Evolutionary conservation across 257 asterid genomes (phyloP).

Genomic region (Solanum chaucha): DNA sequence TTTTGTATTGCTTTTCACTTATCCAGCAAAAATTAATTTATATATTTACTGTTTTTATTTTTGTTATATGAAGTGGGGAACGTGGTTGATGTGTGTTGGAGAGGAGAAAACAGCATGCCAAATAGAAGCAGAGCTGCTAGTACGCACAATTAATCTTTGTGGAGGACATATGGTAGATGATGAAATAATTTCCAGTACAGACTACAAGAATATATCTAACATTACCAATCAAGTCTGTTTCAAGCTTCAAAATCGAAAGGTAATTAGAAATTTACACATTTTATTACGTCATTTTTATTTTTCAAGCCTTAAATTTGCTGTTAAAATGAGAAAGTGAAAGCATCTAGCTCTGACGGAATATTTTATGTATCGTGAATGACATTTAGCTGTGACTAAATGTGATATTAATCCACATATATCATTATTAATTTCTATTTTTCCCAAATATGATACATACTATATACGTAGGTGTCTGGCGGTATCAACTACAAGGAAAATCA

Average conservation of each 20-base stretch:
- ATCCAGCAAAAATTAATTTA: not conserved
- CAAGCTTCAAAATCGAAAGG: not conserved
- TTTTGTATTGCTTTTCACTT: not conserved
- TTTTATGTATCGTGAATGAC: no score
- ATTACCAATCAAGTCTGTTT: not conserved
- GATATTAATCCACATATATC: no score
- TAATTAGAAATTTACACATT: not conserved
- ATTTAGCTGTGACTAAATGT: no score
- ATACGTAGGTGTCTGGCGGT: no score
- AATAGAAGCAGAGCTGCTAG: constrained; percentile 30
- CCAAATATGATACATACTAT: no score
- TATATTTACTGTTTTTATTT: not conserved
- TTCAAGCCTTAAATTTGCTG: no score
- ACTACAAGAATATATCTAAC: not conserved
- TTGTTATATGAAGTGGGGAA: not conserved
- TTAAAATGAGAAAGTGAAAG: no score
- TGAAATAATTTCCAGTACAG: not conserved
- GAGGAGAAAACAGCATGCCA: not conserved
- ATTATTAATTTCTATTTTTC: no score
- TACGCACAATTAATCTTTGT: constrained; percentile 26
- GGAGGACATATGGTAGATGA: constrained; percentile 1
- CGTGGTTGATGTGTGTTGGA: not conserved
- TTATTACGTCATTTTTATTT: no score
- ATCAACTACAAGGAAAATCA: no score
- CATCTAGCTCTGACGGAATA: no score